Conservation (phyloP, 2,329 filamentous ascomycete species). For the Trichoderma sp. region DNA sequence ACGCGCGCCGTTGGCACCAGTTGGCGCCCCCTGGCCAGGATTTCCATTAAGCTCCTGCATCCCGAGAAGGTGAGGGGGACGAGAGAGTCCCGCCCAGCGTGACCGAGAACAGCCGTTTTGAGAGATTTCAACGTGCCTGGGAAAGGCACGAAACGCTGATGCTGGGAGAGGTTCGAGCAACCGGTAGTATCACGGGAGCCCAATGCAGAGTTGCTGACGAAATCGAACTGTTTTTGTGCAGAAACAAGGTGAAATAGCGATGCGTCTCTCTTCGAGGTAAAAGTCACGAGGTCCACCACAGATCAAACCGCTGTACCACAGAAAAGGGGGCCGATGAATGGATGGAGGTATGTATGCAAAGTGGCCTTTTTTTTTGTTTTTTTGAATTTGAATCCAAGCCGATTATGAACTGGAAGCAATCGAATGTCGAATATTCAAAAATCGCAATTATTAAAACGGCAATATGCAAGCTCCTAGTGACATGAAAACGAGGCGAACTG, state of each 20-base stretch:
- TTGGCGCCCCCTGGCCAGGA: slow-evolving; percentile 42
- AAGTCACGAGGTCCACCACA: slow-evolving; percentile 1
- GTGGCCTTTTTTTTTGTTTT: slow-evolving; percentile 15
- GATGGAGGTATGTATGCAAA: slow-evolving; percentile 20
- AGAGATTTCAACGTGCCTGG: slow-evolving; percentile 55
- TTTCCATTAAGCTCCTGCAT: slow-evolving; percentile 84
- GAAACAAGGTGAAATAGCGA: not conserved
- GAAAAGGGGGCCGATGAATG: not conserved
- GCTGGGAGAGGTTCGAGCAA: not conserved
- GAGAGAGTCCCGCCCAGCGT: slow-evolving; percentile 75
- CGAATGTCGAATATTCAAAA: not conserved
- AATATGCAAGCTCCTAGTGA: slow-evolving; percentile 10
- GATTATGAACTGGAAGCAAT: slow-evolving; percentile 10
- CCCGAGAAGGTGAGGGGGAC: slow-evolving; percentile 82
- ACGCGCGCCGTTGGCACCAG: slow-evolving; percentile 54
- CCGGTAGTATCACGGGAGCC: not conserved
- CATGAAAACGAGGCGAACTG: slow-evolving; percentile 1
- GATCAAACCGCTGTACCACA: not conserved
- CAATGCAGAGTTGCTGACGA: not conserved
- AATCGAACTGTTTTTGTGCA: not conserved
- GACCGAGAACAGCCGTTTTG: slow-evolving; percentile 81
- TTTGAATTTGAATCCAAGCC: not conserved
- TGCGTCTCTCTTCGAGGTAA: not conserved
- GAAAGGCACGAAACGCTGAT: slow-evolving; percentile 45
- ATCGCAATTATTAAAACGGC: slow-evolving; percentile 13